These are phyloP conservation scores for Phycomyces blakesleeanus DNA, from an alignment of 192 early-diverging fungal species.

Conservation along the genomic window DNA sequence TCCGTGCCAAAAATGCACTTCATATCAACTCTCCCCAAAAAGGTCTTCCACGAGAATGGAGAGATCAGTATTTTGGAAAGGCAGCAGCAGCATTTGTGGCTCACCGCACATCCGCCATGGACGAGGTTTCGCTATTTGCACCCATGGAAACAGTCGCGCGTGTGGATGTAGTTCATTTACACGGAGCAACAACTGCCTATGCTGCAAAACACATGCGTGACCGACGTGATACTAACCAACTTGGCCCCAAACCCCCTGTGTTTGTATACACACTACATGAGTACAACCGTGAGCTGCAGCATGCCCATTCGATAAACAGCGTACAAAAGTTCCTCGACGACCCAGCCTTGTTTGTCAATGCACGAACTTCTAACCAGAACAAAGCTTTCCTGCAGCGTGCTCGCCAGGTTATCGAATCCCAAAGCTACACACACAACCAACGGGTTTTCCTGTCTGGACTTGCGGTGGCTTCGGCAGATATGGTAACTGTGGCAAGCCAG, in stretches of 20 bases:
- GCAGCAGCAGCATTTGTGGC: conserved; percentile 51
- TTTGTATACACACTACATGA: conserved; percentile 59
- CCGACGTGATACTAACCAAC: conserved; percentile 8
- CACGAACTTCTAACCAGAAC: conserved; percentile 40
- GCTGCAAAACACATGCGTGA: conserved; percentile 44
- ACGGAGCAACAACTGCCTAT: conserved; percentile 54
- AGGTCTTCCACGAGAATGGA: conserved; percentile 50
- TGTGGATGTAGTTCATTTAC: conserved; percentile 54
- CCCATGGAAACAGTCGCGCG: conserved; percentile 10
- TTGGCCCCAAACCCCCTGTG: conserved; percentile 45
- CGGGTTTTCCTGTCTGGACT: conserved; percentile 48
- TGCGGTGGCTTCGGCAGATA: conserved; percentile 46
- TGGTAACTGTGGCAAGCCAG: conserved; percentile 45
- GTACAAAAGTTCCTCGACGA: conserved; percentile 47
- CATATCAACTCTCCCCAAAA: conserved; percentile 44
- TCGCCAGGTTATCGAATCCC: conserved; percentile 10
- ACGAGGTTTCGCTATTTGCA: conserved; percentile 51
- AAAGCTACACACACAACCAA: conserved; percentile 42
- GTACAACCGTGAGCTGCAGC: conserved; percentile 51
- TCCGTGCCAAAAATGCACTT: conserved; percentile 29
- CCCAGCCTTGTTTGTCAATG: conserved; percentile 20
- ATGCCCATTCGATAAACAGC: conserved; percentile 44
- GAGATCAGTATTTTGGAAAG: conserved; percentile 56
- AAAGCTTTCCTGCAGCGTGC: conserved; percentile 46
- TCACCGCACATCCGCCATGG: conserved; percentile 35